Conservation (phyloP, 768 basidiomycete species). For the Russula emetica region DNA sequence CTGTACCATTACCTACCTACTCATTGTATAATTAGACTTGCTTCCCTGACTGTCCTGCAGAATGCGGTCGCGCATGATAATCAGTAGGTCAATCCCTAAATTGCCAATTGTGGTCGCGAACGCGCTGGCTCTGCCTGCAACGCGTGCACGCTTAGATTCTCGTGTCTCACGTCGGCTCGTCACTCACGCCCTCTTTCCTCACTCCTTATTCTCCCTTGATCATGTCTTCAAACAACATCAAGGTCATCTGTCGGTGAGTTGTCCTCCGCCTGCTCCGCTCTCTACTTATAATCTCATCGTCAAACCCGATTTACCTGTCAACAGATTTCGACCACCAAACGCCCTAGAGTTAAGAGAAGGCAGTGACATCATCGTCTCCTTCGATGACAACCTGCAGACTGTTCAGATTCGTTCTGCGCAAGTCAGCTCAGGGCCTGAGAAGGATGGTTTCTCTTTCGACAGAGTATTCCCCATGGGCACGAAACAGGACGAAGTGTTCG, state of each 20-base stretch:
- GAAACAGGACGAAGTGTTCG: constrained; percentile 90
- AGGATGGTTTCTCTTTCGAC: constrained; percentile 97
- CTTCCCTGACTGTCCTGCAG: not conserved
- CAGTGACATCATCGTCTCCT: constrained; percentile 83
- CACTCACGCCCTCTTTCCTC: not conserved
- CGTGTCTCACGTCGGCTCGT: constrained; percentile 4
- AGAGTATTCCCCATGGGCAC: constrained; percentile 92
- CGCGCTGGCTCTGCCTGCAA: not conserved
- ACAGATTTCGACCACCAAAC: constrained; percentile 92
- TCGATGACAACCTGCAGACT: constrained; percentile 81
- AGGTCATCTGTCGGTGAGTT: constrained; percentile 96
- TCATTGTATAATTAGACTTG: constrained; percentile 13
- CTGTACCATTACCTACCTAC: constrained; percentile 6
- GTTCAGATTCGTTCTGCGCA: constrained; percentile 73
- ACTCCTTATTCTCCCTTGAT: constrained; percentile 5
- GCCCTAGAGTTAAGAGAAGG: constrained; percentile 84
- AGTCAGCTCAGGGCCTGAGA: constrained; percentile 78
- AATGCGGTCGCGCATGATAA: not conserved
- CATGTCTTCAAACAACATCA: constrained; percentile 83
- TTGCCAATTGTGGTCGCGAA: constrained; percentile 23
- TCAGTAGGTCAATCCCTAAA: constrained; percentile 10
- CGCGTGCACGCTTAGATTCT: constrained; percentile 17
- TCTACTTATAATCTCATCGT: constrained; percentile 6
- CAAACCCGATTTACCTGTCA: constrained; percentile 4
- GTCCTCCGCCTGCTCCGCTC: constrained; percentile 18